Evolutionary conservation across 129 eudicot genomes (phyloP), one percentile per base, ranked within the genome.

Genomic region (Kitagawia praeruptora): DNA sequence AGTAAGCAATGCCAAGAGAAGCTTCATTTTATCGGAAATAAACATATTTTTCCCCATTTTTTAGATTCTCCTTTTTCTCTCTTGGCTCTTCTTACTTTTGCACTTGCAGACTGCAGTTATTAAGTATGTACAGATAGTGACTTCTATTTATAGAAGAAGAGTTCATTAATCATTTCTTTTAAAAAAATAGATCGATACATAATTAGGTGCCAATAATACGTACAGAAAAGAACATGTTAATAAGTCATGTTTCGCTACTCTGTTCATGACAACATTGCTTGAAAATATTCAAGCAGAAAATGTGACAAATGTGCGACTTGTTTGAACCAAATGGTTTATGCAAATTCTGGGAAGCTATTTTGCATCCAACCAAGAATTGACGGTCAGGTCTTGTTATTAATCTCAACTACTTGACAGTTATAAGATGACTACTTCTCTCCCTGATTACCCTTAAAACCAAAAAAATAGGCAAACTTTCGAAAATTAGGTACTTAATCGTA

Each of bases 1-100:
- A 74, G 83, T 41, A 76, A 93, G 86, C 84, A 90, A 86, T 51
- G 90, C 91, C 14, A 85, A 5, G 38, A 93, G 76, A 78, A 93
- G 91, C 87, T 93, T 93, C 89, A 73, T 11, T 73, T 73, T 73
- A 40, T 73, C 76, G 5, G 76, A 73, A 23, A 73, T 10, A 41
- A 73, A 40, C 76, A 21, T 73, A 40, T 73, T 51, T 11, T 73
- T 27, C 37, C 51, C 76, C 76, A 73, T 73, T 73, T 15, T 70
- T 19, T 16, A 25, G 41, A 67, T 67, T 67, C 39, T 13, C 73
- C 41, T 5, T 67, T 67, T 67, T 61, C 63, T 54, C 27, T 21
- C 61, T 58, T n/a, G 3, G 0, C 56, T 49, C 21, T 51, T 51
- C n/a, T 25, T 63, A 23, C 70, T 63, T 25, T 38, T 37, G 16